Percentiles rank a stretch among this genome's conserved stretches.
Conservation (phyloP, 208 protist genomes). For the Acanthamoeba triangularis region DNA sequence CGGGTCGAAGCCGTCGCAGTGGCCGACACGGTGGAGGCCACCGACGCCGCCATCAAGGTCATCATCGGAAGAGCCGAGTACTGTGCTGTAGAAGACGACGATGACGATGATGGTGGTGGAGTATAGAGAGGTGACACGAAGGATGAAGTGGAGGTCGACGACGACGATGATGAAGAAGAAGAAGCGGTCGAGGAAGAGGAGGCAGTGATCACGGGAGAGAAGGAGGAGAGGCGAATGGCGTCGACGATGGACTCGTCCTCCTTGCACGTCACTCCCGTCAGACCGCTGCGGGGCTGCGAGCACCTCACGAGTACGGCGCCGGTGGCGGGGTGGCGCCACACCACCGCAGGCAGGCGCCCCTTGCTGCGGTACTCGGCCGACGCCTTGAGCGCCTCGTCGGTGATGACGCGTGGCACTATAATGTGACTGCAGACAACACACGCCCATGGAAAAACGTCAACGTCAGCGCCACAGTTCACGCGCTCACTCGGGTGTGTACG, state of each 20-base stretch:
- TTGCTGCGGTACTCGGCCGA: slow-evolving; percentile 79
- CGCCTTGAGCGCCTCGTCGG: not conserved
- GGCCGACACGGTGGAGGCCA: not conserved
- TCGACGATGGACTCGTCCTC: slow-evolving; percentile 70
- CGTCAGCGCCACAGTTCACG: too few species aligned
- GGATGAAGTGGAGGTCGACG: not conserved
- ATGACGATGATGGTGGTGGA: not conserved
- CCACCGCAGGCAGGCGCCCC: slow-evolving; percentile 81
- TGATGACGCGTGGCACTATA: slow-evolving; percentile 5
- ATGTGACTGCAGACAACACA: not conserved
- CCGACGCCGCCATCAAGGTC: not conserved
- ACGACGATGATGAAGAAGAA: not conserved
- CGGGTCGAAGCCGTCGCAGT: not conserved
- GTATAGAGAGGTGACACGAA: not conserved
- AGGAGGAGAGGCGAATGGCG: slow-evolving; percentile 20
- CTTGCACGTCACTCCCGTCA: slow-evolving; percentile 58
- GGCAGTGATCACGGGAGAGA: not conserved
- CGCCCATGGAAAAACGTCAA: not conserved
- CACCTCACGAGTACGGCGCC: slow-evolving; percentile 72
- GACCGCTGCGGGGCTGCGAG: slow-evolving; percentile 79
- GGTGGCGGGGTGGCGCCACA: slow-evolving; percentile 71
- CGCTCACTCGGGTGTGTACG: not conserved
- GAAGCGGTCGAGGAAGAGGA: not conserved
- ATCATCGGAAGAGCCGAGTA: not conserved
- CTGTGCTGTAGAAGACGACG: not conserved